phyloP scores from a whole-genome alignment of 306 rosid genomes.

The Dalbergia oliveri region DNA sequence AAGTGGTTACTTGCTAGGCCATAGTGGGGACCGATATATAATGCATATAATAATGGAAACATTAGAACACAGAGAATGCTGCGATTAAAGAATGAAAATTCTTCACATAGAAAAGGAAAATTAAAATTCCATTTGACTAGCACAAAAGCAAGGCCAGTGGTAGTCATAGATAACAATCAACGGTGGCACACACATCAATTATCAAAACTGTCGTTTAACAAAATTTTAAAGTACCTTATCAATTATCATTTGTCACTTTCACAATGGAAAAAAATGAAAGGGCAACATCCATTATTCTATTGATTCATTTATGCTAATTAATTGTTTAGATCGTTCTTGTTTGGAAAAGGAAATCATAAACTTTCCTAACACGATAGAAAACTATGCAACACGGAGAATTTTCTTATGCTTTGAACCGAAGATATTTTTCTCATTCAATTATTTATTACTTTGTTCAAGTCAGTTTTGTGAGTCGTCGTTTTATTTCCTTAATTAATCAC shows the following conservation, averaged over 20 bases:
- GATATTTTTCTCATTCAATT: too few relatives aligned
- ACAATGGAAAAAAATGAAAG: neutral
- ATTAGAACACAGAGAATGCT: neutral
- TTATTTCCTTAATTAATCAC: too few relatives aligned
- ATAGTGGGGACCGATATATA: constrained; percentile 6
- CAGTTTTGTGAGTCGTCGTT: too few relatives aligned
- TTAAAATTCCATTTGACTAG: constrained; percentile 36
- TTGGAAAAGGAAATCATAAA: neutral
- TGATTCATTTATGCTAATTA: constrained; percentile 6
- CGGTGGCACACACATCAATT: neutral
- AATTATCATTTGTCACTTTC: constrained; percentile 39
- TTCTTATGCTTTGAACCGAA: too few relatives aligned
- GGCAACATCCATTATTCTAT: neutral
- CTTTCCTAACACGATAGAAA: constrained; percentile 11
- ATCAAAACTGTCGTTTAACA: constrained; percentile 34
- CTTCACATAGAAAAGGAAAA: neutral
- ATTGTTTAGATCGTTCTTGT: constrained; percentile 1
- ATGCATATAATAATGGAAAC: neutral
- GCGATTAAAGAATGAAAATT: constrained; percentile 11
- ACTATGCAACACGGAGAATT: constrained; percentile 4
- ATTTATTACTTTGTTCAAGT: too few relatives aligned
- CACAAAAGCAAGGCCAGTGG: neutral
- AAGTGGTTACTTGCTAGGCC: constrained; percentile 19
- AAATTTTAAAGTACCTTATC: constrained; percentile 17
- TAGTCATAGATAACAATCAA: constrained; percentile 3